These are phyloP conservation scores for Jatropha curcas DNA, from an alignment of 345 rosid species.

Conservation along the genomic window DNA sequence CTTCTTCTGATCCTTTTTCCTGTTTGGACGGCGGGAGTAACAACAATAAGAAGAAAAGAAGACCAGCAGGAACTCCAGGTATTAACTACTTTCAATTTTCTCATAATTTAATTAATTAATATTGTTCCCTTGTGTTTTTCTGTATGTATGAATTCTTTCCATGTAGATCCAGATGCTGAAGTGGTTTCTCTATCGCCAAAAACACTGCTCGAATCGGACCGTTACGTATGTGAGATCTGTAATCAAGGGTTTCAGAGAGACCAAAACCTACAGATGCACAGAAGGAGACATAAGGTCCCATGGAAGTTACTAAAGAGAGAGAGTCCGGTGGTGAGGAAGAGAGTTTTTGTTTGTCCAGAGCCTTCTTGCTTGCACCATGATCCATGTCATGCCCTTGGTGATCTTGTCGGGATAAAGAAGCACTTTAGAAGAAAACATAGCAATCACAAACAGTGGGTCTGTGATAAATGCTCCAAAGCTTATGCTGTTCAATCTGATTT, in stretches of 20 bases:
- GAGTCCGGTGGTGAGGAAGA: conserved; percentile 64
- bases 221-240: conserved; percentile 95
- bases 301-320: conserved; percentile 96
- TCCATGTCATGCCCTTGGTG: conserved; percentile 95
- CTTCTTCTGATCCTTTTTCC: conserved; percentile 44
- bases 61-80: conserved; percentile 97
- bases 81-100: too few species aligned
- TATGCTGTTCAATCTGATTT: conserved; percentile 98
- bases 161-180: conserved; percentile 94
- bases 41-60: conserved; percentile 65
- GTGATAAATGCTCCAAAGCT: conserved; percentile 83
- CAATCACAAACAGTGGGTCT: conserved; percentile 89
- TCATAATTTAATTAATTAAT: too few species aligned
- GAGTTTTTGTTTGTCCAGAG: conserved; percentile 93
- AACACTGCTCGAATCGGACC: conserved; percentile 88
- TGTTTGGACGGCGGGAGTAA: conserved; percentile 39
- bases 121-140: too few species aligned
- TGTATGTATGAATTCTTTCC: neutral
- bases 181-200: conserved; percentile 88
- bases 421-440: conserved; percentile 92
- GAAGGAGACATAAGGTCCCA: conserved; percentile 93
- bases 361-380: conserved; percentile 90
- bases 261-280: conserved; percentile 97
- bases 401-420: conserved; percentile 95
- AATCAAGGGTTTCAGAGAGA: conserved; percentile 97